Evolutionary conservation across 805 yeast species (phyloP).

Genomic region (Barnettozyma pratensis): DNA sequence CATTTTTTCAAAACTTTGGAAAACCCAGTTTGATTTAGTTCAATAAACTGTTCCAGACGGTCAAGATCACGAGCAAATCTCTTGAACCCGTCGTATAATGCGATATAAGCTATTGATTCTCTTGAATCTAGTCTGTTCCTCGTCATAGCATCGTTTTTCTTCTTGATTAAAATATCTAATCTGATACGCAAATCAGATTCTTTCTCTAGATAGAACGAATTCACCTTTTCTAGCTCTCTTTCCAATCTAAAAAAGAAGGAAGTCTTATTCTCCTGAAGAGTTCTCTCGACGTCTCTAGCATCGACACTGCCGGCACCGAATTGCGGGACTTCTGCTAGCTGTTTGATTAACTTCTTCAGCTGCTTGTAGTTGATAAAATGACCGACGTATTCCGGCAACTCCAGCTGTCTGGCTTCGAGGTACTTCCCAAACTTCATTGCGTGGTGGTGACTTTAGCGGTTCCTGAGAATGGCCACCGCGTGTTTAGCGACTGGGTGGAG

Average conservation of each 20-base stretch:
- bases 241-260: conserved; percentile 83
- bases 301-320: conserved; percentile 1
- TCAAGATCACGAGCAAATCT: conserved; percentile 86
- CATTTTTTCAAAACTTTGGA: conserved; percentile 94
- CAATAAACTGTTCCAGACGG: conserved; percentile 88
- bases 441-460: neutral
- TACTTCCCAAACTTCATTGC: conserved; percentile 87
- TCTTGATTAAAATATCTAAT: conserved; percentile 68
- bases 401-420: conserved; percentile 89
- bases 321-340: conserved; percentile 43
- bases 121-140: conserved; percentile 47
- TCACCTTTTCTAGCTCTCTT: conserved; percentile 92
- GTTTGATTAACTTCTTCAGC: conserved; percentile 51
- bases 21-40: conserved; percentile 92
- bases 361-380: conserved; percentile 94
- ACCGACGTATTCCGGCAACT: conserved; percentile 90
- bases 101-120: conserved; percentile 71
- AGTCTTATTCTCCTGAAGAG: conserved; percentile 85
- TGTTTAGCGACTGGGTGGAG: neutral
- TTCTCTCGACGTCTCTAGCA: conserved; percentile 33
- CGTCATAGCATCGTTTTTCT: conserved; percentile 47
- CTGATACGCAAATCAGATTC: conserved; percentile 82
- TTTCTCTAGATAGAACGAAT: conserved; percentile 84
- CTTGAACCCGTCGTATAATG: conserved; percentile 82
- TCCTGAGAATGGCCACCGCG: neutral